Evolutionary conservation across 2,329 filamentous ascomycete species (phyloP).

Genomic region (Xylaria sp.): DNA sequence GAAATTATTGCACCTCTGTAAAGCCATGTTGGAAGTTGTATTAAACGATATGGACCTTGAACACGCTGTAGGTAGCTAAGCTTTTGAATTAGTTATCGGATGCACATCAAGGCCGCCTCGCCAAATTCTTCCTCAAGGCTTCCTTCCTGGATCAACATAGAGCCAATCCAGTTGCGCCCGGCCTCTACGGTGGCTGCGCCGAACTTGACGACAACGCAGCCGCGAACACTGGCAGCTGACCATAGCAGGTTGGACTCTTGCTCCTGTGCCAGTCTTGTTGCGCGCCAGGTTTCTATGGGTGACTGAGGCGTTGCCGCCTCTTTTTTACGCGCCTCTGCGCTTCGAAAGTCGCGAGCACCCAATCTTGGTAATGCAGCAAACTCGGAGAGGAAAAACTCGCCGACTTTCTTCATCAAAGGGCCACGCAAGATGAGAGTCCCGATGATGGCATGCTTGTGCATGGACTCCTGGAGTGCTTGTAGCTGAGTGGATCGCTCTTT

Average conservation of each 20-base stretch:
- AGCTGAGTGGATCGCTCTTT: constrained; percentile 49
- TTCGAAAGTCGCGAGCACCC: constrained; percentile 78
- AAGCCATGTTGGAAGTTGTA: no score
- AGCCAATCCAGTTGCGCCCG: constrained; percentile 78
- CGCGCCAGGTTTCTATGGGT: constrained; percentile 59
- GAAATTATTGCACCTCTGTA: not conserved
- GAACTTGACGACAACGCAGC: constrained; percentile 91
- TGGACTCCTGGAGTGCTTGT: constrained; percentile 61
- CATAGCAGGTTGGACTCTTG: constrained; percentile 69
- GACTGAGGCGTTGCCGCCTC: constrained; percentile 46
- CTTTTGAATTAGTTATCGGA: constrained; percentile 51
- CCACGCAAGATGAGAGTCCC: constrained; percentile 87
- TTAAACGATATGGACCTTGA: no score
- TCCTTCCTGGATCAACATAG: constrained; percentile 76
- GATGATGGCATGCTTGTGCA: constrained; percentile 77
- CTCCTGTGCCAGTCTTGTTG: constrained; percentile 63
- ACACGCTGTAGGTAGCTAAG: not conserved
- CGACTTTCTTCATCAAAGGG: constrained; percentile 67
- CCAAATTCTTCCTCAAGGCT: constrained; percentile 76
- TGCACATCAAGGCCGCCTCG: constrained; percentile 78
- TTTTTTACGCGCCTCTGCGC: constrained; percentile 52
- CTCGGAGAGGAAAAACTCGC: constrained; percentile 77
- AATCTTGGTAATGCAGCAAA: constrained; percentile 81
- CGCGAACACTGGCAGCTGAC: constrained; percentile 80
- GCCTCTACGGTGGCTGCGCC: constrained; percentile 82